Conservation (phyloP, 768 basidiomycete species). For the Mycena indigotica region DNA sequence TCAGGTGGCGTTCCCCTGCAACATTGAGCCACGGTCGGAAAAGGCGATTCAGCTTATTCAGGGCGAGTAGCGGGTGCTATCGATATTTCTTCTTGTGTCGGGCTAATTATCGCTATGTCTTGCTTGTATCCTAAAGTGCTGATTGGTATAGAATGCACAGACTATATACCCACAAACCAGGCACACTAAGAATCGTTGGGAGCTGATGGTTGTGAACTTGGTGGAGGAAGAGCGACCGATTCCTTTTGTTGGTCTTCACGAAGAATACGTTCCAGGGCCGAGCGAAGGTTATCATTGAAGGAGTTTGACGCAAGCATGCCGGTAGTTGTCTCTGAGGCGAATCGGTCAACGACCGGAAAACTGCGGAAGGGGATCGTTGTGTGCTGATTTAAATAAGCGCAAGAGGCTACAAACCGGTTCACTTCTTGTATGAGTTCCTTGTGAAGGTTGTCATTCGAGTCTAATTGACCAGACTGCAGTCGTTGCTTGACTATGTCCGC, state of each 20-base stretch:
- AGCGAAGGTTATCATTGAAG: slow-evolving; percentile 46
- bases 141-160: slow-evolving; percentile 9
- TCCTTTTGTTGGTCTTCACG: slow-evolving; percentile 37
- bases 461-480: slow-evolving; percentile 54
- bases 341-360: slow-evolving; percentile 68
- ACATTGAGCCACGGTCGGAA: slow-evolving; percentile 61
- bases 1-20: slow-evolving; percentile 63
- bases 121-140: slow-evolving; percentile 20
- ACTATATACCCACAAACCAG: not conserved
- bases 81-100: slow-evolving; percentile 13
- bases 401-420: slow-evolving; percentile 49
- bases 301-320: slow-evolving; percentile 46
- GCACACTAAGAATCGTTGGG: not conserved
- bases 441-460: slow-evolving; percentile 53
- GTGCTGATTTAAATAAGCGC: not conserved
- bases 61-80: slow-evolving; percentile 36
- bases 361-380: slow-evolving; percentile 34
- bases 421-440: slow-evolving; percentile 72
- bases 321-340: slow-evolving; percentile 49
- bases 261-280: slow-evolving; percentile 48
- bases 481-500: slow-evolving; percentile 63
- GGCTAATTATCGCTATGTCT: slow-evolving; percentile 40
- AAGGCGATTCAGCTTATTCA: slow-evolving; percentile 57
- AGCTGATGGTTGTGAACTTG: not conserved
- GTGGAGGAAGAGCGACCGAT: slow-evolving; percentile 19